Conservation (phyloP, 2,329 filamentous ascomycete genomes). For the Botrytis deweyae region DNA sequence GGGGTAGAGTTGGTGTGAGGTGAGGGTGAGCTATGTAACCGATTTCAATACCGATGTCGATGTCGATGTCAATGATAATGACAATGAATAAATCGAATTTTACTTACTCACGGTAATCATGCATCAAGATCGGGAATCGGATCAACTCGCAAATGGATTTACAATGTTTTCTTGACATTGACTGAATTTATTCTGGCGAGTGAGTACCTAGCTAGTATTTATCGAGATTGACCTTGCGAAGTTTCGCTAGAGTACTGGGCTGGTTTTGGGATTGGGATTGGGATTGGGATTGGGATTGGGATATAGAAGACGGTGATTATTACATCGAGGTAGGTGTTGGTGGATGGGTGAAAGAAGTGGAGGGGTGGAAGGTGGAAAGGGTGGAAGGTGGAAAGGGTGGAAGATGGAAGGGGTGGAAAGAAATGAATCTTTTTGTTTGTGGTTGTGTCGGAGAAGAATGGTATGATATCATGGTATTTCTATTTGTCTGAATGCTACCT, state of each 20-base stretch:
- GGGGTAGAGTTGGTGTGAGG: not conserved
- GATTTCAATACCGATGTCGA: not conserved
- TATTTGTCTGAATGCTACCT: no score
- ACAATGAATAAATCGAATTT: not conserved
- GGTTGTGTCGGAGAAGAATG: no score
- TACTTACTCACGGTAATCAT: not conserved
- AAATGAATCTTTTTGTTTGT: no score
- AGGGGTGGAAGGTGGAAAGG: no score
- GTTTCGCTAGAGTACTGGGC: not conserved
- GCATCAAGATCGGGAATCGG: not conserved
- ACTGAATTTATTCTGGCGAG: not conserved
- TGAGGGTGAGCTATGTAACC: not conserved
- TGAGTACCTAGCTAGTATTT: not conserved
- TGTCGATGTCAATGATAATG: not conserved
- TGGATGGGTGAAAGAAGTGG: no score
- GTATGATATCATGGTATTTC: no score
- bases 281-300: no score
- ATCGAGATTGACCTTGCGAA: not conserved
- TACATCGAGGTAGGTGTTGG: no score
- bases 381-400: no score
- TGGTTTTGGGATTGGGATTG: no score
- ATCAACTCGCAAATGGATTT: not conserved
- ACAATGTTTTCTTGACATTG: not conserved
- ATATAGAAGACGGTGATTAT: no score
- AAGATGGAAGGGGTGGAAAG: no score